Evolutionary conservation across 1,139 yeast genomes (phyloP).

Genomic region (Candida glucosophila): DNA sequence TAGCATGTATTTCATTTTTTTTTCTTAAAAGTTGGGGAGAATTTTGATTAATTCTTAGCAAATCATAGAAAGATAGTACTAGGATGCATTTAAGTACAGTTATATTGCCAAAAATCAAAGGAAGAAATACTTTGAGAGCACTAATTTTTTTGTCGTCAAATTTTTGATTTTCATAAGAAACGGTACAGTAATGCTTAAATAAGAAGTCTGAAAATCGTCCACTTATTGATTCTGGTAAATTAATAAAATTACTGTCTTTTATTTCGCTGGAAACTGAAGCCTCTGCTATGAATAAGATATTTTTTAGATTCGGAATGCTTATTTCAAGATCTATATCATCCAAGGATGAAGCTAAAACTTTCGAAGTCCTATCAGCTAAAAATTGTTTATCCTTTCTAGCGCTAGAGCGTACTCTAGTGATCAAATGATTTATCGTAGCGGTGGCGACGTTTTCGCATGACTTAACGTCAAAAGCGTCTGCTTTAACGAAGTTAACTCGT

Average conservation of each 20-base stretch:
- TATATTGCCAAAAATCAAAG: slow-evolving; percentile 2
- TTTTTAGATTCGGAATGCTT: slow-evolving; percentile 1
- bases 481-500: slow-evolving; percentile 1
- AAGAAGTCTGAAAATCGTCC: slow-evolving; percentile 1
- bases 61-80: slow-evolving; percentile 1
- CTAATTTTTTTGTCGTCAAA: slow-evolving; percentile 1
- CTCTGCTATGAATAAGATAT: slow-evolving; percentile 2
- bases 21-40: slow-evolving; percentile 1
- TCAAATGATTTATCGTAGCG: slow-evolving; percentile 1
- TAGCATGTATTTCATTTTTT: slow-evolving; percentile 1
- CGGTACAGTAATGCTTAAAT: slow-evolving; percentile 2
- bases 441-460: background rate
- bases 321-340: slow-evolving; percentile 2
- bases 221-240: slow-evolving; percentile 3
- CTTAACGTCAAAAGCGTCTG: slow-evolving; percentile 3
- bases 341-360: slow-evolving; percentile 1
- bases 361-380: background rate
- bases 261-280: slow-evolving; percentile 1
- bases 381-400: background rate
- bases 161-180: slow-evolving; percentile 1
- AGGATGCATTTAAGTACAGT: slow-evolving; percentile 2
- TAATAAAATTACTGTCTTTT: slow-evolving; percentile 1
- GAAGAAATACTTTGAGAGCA: slow-evolving; percentile 2
- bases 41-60: slow-evolving; percentile 1
- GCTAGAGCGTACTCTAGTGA: background rate